Evolutionary conservation across 805 yeast species (phyloP).

Genomic region (Lipomyces chichibuensis): DNA sequence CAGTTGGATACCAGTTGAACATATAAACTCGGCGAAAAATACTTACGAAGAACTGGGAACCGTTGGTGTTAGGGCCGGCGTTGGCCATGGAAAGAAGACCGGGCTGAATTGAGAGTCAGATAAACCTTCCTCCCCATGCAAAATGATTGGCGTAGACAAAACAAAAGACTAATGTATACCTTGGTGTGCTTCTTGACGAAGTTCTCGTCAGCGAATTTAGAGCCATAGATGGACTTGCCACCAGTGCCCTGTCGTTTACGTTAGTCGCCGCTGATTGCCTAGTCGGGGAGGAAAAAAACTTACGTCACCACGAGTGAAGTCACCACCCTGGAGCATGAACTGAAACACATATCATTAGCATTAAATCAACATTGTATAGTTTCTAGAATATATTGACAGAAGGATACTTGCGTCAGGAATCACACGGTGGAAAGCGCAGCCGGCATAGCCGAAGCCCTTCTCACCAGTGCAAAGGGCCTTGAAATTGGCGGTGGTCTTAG

Average conservation of each 20-base stretch:
- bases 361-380: not conserved
- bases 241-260: conserved; percentile 65
- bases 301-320: conserved; percentile 72
- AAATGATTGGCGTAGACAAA: not conserved
- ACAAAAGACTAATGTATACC: conserved; percentile 2
- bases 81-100: conserved; percentile 77
- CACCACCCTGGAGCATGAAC: conserved; percentile 97
- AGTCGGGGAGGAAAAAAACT: conserved; percentile 5
- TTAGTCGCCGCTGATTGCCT: not conserved
- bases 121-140: too few species aligned
- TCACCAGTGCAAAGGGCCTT: conserved; percentile 88
- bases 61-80: conserved; percentile 72
- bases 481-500: conserved; percentile 88
- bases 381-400: not conserved
- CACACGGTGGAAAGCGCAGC: conserved; percentile 82
- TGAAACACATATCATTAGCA: conserved; percentile 47
- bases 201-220: conserved; percentile 76
- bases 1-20: not conserved
- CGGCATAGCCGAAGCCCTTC: conserved; percentile 68
- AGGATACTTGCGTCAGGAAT: conserved; percentile 48
- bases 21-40: not conserved
- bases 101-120: conserved; percentile 52
- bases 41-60: conserved; percentile 78
- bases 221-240: conserved; percentile 82
- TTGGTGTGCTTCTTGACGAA: conserved; percentile 60